These are phyloP conservation scores for Sarocladium brachiariae DNA, from an alignment of 2,329 filamentous ascomycete species.

Conservation along the genomic window DNA sequence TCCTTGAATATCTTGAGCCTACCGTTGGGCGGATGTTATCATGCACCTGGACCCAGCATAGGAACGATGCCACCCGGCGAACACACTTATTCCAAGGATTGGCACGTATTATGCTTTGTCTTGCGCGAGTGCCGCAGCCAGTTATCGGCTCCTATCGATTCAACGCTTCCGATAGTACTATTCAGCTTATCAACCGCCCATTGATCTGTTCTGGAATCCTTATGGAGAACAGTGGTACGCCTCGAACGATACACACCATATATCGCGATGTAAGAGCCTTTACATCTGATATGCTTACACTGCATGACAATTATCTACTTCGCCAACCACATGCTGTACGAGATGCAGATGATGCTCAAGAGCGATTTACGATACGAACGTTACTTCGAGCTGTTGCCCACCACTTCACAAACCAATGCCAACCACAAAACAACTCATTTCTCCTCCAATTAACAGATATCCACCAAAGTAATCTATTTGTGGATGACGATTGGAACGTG, in stretches of 20 bases:
- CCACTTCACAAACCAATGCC: conserved; percentile 18
- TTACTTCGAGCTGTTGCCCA: conserved; percentile 21
- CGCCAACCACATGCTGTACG: conserved; percentile 14
- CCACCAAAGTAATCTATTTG: conserved; percentile 25
- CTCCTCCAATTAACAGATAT: conserved; percentile 24
- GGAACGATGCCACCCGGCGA: conserved; percentile 11
- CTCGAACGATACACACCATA: conserved; percentile 23
- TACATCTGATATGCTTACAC: conserved; percentile 20
- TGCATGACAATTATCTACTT: conserved; percentile 21
- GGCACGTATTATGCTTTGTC: conserved; percentile 16
- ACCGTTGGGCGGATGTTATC: conserved; percentile 18
- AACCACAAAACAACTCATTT: conserved; percentile 19
- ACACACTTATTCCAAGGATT: conserved; percentile 15
- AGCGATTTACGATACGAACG: neutral
- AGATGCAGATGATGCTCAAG: conserved; percentile 20
- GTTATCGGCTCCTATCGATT: conserved; percentile 18
- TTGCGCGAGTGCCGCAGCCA: conserved; percentile 15
- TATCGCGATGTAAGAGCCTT: conserved; percentile 24
- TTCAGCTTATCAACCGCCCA: conserved; percentile 22
- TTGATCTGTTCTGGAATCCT: conserved; percentile 15
- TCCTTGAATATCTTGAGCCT: conserved; percentile 17
- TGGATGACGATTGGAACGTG: conserved; percentile 26
- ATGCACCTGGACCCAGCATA: conserved; percentile 14
- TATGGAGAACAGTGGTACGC: conserved; percentile 26
- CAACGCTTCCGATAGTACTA: conserved; percentile 18